Evolutionary conservation across 176 grass and related monocot genomes (phyloP).

Genomic region (Rhynchospora pubera): DNA sequence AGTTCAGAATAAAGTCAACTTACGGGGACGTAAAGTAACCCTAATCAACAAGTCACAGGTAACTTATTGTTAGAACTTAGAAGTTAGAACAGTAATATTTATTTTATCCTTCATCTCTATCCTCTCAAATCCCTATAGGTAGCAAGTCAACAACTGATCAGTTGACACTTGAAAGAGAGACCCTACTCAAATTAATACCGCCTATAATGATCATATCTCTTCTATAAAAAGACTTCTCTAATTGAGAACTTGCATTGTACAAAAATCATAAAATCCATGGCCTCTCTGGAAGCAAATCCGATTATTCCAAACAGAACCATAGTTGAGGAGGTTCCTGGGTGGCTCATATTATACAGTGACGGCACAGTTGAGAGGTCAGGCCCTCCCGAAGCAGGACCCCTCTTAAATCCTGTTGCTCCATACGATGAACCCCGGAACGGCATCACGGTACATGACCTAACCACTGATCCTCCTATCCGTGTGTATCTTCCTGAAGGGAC

Average conservation of each 20-base stretch:
- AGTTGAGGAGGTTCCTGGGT: constrained; percentile 24
- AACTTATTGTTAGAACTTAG: too few relatives aligned
- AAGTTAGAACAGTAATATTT: background rate
- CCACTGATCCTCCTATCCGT: constrained; percentile 8
- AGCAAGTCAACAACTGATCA: background rate
- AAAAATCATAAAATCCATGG: background rate
- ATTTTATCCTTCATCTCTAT: background rate
- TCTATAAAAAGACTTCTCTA: background rate
- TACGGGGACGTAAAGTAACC: too few relatives aligned
- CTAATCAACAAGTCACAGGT: too few relatives aligned
- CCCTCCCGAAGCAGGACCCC: background rate
- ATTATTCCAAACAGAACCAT: background rate
- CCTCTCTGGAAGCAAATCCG: background rate
- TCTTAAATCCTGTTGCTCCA: constrained; percentile 14
- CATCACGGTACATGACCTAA: constrained; percentile 36
- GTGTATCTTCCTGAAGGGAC: constrained; percentile 19
- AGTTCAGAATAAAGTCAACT: too few relatives aligned
- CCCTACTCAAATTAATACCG: background rate
- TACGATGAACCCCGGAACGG: constrained; percentile 24
- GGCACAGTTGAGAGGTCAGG: constrained; percentile 27
- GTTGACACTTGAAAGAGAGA: background rate
- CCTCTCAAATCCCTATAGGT: background rate
- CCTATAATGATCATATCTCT: background rate
- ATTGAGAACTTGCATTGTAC: background rate
- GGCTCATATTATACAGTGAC: constrained; percentile 33